Evolutionary conservation across 2,329 filamentous ascomycete species (phyloP).

Genomic region (Periconia macrospinosa): DNA sequence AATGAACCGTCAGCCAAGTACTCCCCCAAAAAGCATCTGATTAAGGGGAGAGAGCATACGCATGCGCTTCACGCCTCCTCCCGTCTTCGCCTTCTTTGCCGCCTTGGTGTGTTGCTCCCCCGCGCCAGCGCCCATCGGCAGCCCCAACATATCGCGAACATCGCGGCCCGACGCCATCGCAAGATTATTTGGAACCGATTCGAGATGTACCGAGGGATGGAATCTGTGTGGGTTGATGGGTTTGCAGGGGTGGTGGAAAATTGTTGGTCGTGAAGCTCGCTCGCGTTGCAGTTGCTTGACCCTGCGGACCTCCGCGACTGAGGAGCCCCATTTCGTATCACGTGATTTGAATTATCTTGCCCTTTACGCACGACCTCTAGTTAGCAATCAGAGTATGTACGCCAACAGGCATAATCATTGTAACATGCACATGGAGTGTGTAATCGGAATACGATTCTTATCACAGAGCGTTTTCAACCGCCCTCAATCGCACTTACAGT

Average conservation of each 20-base stretch:
- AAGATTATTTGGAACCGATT: conserved; percentile 18
- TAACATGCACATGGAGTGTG: too few relatives aligned
- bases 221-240: conserved; percentile 21
- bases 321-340: neutral
- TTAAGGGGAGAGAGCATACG: conserved; percentile 38
- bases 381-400: too few relatives aligned
- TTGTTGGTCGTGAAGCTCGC: conserved; percentile 18
- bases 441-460: neutral
- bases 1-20: conserved; percentile 19
- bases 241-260: conserved; percentile 26
- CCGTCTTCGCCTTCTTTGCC: conserved; percentile 67
- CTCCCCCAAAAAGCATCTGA: neutral
- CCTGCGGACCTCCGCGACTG: neutral
- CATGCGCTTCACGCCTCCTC: conserved; percentile 54
- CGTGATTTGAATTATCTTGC: too few relatives aligned
- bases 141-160: conserved; percentile 84
- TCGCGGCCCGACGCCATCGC: conserved; percentile 55
- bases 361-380: too few relatives aligned
- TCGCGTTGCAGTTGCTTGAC: conserved; percentile 5
- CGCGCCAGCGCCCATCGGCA: conserved; percentile 60
- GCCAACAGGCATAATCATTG: too few relatives aligned
- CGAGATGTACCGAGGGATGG: conserved; percentile 9
- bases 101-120: conserved; percentile 49
- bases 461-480: too few relatives aligned
- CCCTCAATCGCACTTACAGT: too few relatives aligned